These are phyloP conservation scores for Hordeum vulgare DNA, from an alignment of 176 grass and related monocot species.

Conservation along the genomic window DNA sequence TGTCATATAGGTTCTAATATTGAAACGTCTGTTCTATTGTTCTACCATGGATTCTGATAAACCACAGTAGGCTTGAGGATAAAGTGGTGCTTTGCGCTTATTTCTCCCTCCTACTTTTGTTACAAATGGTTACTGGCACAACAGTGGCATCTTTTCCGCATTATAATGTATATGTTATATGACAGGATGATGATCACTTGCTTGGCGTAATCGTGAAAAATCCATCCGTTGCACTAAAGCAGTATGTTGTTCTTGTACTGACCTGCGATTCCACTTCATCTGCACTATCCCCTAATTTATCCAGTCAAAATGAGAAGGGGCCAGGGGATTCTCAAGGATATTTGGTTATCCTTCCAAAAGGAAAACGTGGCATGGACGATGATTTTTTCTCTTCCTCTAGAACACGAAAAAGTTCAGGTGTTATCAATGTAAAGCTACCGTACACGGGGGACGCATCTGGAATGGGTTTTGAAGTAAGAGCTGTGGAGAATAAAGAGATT, in stretches of 20 bases:
- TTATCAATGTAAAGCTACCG: conserved; percentile 71
- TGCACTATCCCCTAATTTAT: conserved; percentile 19
- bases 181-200: conserved; percentile 90
- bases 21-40: background rate
- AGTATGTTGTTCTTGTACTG: conserved; percentile 78
- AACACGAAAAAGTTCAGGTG: conserved; percentile 63
- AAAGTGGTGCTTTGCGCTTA: background rate
- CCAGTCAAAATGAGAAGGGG: conserved; percentile 47
- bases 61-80: background rate
- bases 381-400: conserved; percentile 70
- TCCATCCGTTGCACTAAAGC: conserved; percentile 50
- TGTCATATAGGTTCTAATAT: background rate
- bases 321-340: conserved; percentile 53
- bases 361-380: conserved; percentile 85
- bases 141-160: background rate
- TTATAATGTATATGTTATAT: conserved; percentile 26
- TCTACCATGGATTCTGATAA: background rate
- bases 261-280: conserved; percentile 55
- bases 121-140: background rate
- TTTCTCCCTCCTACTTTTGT: background rate
- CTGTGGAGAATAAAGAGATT: conserved; percentile 75
- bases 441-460: conserved; percentile 59
- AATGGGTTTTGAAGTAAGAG: conserved; percentile 68
- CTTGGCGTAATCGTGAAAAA: conserved; percentile 74
- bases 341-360: conserved; percentile 71